A percentile compares a stretch with the other conserved stretches of the same genome.
These are phyloP conservation scores for Trichoderma cornu-damae DNA, from an alignment of 2,329 filamentous ascomycete species.

Conservation along the genomic window DNA sequence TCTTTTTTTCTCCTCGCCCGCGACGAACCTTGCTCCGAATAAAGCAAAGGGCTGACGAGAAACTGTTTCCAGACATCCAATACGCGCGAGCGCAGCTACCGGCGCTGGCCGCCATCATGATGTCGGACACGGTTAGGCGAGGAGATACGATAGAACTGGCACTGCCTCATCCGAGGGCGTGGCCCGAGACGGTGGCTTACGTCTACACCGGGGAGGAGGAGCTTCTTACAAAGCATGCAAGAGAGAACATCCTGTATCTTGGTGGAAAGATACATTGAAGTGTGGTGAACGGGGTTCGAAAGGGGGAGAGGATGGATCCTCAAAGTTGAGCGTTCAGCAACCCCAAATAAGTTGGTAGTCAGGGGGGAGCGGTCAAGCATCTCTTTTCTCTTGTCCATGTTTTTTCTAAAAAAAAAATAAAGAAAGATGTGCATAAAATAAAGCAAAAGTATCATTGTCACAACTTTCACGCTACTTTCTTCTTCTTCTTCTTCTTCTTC, in stretches of 20 bases:
- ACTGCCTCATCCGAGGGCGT: conserved; percentile 51
- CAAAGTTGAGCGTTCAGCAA: too few relatives aligned
- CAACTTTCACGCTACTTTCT: too few relatives aligned
- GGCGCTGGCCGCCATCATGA: conserved; percentile 50
- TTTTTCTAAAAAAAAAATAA: too few relatives aligned
- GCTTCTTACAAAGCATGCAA: conserved; percentile 41
- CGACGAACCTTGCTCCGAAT: too few relatives aligned
- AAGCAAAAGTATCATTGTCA: too few relatives aligned
- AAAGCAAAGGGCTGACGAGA: background rate
- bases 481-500: too few relatives aligned
- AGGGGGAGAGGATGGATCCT: too few relatives aligned
- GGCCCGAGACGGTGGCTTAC: conserved; percentile 51
- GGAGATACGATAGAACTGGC: conserved; percentile 55
- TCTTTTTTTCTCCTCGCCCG: background rate
- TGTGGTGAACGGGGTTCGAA: background rate
- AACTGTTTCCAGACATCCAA: conserved; percentile 24
- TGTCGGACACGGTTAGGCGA: conserved; percentile 46
- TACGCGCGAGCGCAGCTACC: conserved; percentile 42
- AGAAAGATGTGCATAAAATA: too few relatives aligned
- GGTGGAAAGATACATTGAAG: conserved; percentile 45
- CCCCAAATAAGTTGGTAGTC: too few relatives aligned
- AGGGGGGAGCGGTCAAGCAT: too few relatives aligned
- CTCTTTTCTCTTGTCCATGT: too few relatives aligned
- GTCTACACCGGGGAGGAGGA: conserved; percentile 49
- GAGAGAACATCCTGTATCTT: conserved; percentile 50